Evolutionary conservation across 306 rosid species (phyloP).

Genomic region (Cucurbita argyrosperma): DNA sequence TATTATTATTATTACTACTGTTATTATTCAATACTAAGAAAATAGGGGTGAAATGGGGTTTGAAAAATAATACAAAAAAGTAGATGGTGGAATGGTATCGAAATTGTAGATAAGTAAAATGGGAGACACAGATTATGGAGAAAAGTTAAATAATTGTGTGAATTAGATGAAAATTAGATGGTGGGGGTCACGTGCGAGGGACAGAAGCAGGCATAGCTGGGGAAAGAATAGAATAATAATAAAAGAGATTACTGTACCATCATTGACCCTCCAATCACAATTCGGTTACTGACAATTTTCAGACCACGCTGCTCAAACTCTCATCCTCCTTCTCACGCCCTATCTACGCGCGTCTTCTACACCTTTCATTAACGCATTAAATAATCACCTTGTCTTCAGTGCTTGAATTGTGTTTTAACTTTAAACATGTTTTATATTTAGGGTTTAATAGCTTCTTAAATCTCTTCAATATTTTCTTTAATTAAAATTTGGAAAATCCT

Average conservation of each 20-base stretch:
- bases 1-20: too few species aligned
- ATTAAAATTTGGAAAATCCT: too few species aligned
- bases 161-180: neutral
- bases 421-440: too few species aligned
- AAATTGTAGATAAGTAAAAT: neutral
- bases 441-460: too few species aligned
- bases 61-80: too few species aligned
- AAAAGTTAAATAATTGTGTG: neutral
- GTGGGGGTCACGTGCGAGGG: neutral
- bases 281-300: neutral
- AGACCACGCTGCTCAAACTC: neutral
- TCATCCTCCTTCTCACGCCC: neutral
- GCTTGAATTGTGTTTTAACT: too few species aligned
- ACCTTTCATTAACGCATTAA: too few species aligned
- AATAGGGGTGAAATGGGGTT: too few species aligned
- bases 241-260: neutral
- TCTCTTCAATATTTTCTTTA: too few species aligned
- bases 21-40: too few species aligned
- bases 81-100: neutral
- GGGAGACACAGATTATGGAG: neutral
- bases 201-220: neutral
- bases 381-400: too few species aligned
- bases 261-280: neutral
- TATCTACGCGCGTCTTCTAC: neutral
- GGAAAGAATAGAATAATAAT: neutral